A percentile compares a stretch with the other conserved stretches of the same genome.
phyloP scores from a whole-genome alignment of 768 basidiomycete genomes.

The Lanmaoa pseudosensibilis region DNA sequence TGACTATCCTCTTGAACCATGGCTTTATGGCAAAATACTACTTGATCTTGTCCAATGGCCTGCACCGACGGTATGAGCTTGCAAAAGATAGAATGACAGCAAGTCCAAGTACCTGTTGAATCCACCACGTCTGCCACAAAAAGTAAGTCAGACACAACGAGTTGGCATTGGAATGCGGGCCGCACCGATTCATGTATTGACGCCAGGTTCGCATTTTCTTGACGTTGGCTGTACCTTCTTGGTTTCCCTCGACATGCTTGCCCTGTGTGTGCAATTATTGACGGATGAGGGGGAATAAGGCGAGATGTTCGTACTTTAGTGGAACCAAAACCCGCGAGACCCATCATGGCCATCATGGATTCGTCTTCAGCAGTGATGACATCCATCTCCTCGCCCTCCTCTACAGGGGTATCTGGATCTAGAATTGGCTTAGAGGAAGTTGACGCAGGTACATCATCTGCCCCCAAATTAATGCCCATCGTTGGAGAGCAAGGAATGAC shows the following conservation, averaged over 20 bases:
- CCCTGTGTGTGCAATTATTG: conserved; percentile 47
- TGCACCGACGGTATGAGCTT: conserved; percentile 35
- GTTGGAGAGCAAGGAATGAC: neutral
- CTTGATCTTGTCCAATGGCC: conserved; percentile 95
- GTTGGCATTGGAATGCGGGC: neutral
- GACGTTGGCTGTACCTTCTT: conserved; percentile 63
- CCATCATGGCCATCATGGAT: conserved; percentile 90
- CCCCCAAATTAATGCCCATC: neutral
- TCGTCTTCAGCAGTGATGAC: conserved; percentile 67
- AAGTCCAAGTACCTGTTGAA: conserved; percentile 65
- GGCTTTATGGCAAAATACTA: conserved; percentile 32
- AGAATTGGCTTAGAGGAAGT: conserved; percentile 33
- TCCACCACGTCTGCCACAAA: conserved; percentile 66
- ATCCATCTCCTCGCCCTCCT: conserved; percentile 52
- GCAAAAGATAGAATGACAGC: neutral
- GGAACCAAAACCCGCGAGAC: conserved; percentile 79
- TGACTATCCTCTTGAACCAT: conserved; percentile 16
- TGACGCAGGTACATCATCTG: conserved; percentile 11
- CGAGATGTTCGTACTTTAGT: conserved; percentile 65
- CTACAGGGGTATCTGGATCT: conserved; percentile 46
- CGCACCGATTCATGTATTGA: conserved; percentile 96
- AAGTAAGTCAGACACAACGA: conserved; percentile 12
- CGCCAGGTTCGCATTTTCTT: conserved; percentile 92
- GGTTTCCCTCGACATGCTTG: conserved; percentile 78
- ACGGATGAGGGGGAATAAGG: neutral